Base-by-base conservation (phyloP, 345 rosid species). In the Isatis tinctoria region DNA sequence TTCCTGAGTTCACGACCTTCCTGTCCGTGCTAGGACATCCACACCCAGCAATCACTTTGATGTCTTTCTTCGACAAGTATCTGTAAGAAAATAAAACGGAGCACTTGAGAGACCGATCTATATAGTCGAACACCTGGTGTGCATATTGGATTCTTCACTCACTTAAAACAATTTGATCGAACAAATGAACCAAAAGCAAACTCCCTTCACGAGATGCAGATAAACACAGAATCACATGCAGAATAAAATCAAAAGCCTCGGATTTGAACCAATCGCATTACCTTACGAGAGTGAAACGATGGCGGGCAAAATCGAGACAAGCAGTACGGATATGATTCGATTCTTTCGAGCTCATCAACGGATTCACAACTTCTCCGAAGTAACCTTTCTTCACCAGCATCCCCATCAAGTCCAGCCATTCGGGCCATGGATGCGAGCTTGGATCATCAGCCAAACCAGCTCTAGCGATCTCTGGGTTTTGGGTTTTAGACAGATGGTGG, bases 11-110 rank as follows among this genome's bases (percentile, higher is more conserved):
- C 63, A 87, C 95, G 8, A 94, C 97, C 85, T 94, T 90, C 77
- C 96, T 85, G 61, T 94, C 98, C 37, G 73, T 74, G 82, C 85
- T 88, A n/a, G 98, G 97, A 82, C 98, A 94, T 69, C 96, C 96
- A 49, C 83, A 86, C 74, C 85, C 84, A 53, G 75, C 83, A 54
- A 94, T 74, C 64, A 84, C 80, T 67, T 81, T 78, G 74, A 94
- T 87, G 72, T 94, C 85, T 76, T 90, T 85, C 83, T 82, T 90
- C 28, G 96, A 88, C 26, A 94, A 76, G 61, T 60, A 67, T 83
- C 98, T 91, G 82, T 20, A 61, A 84, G 30, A 77, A 28, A 57
- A 30, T 11, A 10, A 54, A 43, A 65, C 2, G 7, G 4, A 48
- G 36, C 10, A 48, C 37, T 22, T 58, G 5, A 58, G 7, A 70